Evolutionary conservation across 805 yeast genomes (phyloP), one percentile per base, ranked within the genome.

Genomic region (Dipodascus albidus): DNA sequence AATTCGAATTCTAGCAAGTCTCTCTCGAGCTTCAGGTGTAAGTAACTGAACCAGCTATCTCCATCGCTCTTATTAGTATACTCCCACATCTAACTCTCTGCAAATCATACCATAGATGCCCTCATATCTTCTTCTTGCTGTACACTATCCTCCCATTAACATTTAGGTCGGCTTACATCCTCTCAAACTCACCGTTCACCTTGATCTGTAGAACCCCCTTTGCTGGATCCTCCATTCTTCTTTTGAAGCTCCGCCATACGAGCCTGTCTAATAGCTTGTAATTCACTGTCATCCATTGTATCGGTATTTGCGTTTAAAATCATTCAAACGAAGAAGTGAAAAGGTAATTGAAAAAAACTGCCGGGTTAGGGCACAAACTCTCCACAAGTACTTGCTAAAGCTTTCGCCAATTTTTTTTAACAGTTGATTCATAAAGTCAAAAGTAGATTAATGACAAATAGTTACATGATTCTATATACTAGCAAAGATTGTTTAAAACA

Each of bases 191-290:
- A 51, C 54, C 35, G 33, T n/a, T n/a, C n/a, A n/a, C n/a, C n/a
- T n/a, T n/a, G n/a, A n/a, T n/a, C n/a, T n/a, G n/a, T n/a, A n/a
- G 49, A 2, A 20, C 54, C 52, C 53, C 64, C 50, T 51, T 57
- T 59, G 54, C 53, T 60, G 20, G 50, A 51, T 23, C 56, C 59
- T 15, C 60, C 63, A 21, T 60, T 60, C 53, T 62, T 65, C 57
- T 77, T 74, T 66, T 86, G 95, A 57, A 91, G 72, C 68, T 91
- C 96, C 22, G 84, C 83, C 60, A 91, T 69, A 59, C 98, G 79
- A n/a, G 97, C 97, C 48, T 87, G 88, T 61, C 98, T 79, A 58
- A 91, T 86, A 31, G 96, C 96, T 60, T 83, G 81, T 55, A 91
- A 73, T 68, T 91, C 99, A 21, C 81, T 69, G 65, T 88, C 91